These are phyloP conservation scores for Orbilia brochopaga DNA, from an alignment of 2,329 filamentous ascomycete genomes.

Conservation along the genomic window DNA sequence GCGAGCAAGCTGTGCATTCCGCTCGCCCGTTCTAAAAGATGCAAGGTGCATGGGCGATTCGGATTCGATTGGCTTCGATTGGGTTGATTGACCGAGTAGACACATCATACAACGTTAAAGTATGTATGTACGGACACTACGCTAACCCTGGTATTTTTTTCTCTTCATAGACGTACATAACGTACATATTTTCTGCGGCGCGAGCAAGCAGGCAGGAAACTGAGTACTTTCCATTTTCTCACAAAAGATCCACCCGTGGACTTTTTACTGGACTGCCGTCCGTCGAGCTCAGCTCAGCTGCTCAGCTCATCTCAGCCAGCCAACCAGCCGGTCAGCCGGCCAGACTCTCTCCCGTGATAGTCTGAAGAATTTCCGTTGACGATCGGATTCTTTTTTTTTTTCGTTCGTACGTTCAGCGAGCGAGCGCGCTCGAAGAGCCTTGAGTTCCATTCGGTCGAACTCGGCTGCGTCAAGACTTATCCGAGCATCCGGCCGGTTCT, in stretches of 20 bases:
- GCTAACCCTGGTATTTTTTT: constrained; percentile 40
- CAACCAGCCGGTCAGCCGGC: constrained; percentile 17
- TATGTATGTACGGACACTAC: too few relatives aligned
- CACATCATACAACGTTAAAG: constrained; percentile 34
- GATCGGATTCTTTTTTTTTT: constrained; percentile 30
- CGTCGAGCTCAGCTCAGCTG: too few relatives aligned
- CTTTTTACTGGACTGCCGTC: constrained; percentile 21
- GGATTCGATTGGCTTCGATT: too few relatives aligned
- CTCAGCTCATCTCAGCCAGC: too few relatives aligned
- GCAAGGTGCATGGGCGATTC: constrained; percentile 38
- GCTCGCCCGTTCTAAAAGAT: too few relatives aligned
- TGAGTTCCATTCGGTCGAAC: constrained; percentile 46
- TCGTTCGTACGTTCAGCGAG: too few relatives aligned
- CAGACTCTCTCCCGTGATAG: constrained; percentile 45
- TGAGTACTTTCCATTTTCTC: too few relatives aligned
- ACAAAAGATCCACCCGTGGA: too few relatives aligned
- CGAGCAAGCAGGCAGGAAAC: too few relatives aligned
- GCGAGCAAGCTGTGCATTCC: constrained; percentile 24
- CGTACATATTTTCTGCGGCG: too few relatives aligned
- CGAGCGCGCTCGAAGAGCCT: too few relatives aligned
- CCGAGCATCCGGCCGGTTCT: constrained; percentile 1
- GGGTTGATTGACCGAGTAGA: constrained; percentile 26
- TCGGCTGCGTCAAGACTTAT: constrained; percentile 27
- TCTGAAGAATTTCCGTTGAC: constrained; percentile 32
- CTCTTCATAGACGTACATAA: constrained; percentile 25